Conservation (phyloP, 768 basidiomycete genomes). For the Phlegmacium glaucopus region DNA sequence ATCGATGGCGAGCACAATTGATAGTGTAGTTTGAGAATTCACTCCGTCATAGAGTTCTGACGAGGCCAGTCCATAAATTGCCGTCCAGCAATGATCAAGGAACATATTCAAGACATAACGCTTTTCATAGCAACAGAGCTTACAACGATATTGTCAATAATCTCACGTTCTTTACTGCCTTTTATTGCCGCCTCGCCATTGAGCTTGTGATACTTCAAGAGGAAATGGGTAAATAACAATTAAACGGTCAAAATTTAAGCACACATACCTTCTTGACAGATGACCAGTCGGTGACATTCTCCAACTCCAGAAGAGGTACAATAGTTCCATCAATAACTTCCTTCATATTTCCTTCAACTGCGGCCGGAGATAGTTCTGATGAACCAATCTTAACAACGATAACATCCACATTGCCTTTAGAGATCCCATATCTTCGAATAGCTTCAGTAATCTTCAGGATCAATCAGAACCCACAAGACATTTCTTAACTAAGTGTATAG, state of each 20-base stretch:
- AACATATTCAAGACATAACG: conserved; percentile 38
- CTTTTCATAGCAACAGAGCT: conserved; percentile 82
- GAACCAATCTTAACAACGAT: conserved; percentile 68
- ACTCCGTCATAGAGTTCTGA: too few species aligned
- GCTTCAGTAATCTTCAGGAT: conserved; percentile 77
- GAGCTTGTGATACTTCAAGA: conserved; percentile 62
- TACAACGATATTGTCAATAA: conserved; percentile 66
- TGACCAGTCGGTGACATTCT: conserved; percentile 62
- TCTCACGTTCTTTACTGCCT: conserved; percentile 31
- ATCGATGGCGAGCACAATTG: too few species aligned
- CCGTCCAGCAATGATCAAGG: not conserved
- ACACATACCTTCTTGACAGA: conserved; percentile 66
- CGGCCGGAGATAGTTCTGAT: conserved; percentile 25
- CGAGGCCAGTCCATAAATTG: too few species aligned
- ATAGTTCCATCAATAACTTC: conserved; percentile 57
- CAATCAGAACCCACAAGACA: not conserved
- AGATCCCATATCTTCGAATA: conserved; percentile 81
- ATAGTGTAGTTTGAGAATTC: too few species aligned
- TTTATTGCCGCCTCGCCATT: conserved; percentile 45
- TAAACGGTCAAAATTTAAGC: not conserved
- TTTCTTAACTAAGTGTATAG: not conserved
- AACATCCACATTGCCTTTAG: conserved; percentile 58
- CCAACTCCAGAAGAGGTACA: conserved; percentile 42
- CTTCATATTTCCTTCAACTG: conserved; percentile 53
- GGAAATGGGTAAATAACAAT: not conserved